These are phyloP conservation scores for Tilletia horrida DNA, from an alignment of 1,284 basidiomycete genomes.

Conservation along the genomic window DNA sequence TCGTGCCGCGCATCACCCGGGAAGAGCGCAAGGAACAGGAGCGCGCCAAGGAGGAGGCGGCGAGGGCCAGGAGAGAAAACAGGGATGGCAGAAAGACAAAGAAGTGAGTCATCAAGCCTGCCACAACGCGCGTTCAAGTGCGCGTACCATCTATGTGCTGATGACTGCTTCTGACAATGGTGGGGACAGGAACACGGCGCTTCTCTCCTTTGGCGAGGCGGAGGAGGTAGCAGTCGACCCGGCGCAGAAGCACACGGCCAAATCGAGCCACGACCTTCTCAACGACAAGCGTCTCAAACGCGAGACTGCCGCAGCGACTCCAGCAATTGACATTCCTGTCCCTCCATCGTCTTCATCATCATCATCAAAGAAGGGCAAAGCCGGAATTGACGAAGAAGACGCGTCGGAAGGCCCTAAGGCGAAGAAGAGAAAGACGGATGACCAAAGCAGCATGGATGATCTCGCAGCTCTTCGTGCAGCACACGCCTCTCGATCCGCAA, in stretches of 20 bases:
- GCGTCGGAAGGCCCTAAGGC: not conserved
- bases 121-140: no score
- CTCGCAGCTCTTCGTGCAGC: constrained; percentile 4
- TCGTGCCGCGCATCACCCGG: constrained; percentile 91
- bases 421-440: constrained; percentile 1
- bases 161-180: no score
- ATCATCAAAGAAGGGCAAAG: not conserved
- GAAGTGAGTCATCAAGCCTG: constrained; percentile 34
- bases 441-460: not conserved
- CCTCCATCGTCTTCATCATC: not conserved
- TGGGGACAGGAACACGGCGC: constrained; percentile 31
- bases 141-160: no score
- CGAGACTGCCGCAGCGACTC: not conserved
- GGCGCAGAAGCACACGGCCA: constrained; percentile 29
- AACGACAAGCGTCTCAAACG: constrained; percentile 33
- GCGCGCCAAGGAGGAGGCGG: constrained; percentile 70
- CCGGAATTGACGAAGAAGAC: not conserved
- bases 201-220: constrained; percentile 46
- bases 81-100: constrained; percentile 27
- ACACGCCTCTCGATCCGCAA: not conserved
- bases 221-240: constrained; percentile 31
- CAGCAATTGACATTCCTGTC: constrained; percentile 17
- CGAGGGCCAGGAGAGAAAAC: constrained; percentile 66
- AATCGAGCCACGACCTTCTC: constrained; percentile 50
- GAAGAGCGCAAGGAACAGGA: constrained; percentile 80